Conservation (phyloP, 2,329 filamentous ascomycete genomes). For the Fusarium continuum region DNA sequence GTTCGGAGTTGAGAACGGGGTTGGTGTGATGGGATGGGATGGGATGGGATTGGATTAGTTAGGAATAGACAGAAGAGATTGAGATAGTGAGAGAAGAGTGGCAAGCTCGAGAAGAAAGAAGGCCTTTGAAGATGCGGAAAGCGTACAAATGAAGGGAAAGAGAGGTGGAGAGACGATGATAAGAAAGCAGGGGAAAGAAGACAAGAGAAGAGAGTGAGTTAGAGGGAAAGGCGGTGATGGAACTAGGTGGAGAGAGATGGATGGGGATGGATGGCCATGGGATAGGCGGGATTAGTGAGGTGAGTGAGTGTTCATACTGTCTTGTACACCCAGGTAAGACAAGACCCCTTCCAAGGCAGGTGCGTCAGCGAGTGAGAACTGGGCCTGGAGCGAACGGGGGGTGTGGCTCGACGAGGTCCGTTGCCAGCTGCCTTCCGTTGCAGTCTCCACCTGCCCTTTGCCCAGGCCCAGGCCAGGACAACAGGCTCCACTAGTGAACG, state of each 20-base stretch:
- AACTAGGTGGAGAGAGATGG: slow-evolving; percentile 48
- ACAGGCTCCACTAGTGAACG: slow-evolving; percentile 3
- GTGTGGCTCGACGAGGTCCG: slow-evolving; percentile 22
- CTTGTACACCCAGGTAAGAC: slow-evolving; percentile 13
- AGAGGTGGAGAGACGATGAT: slow-evolving; percentile 47
- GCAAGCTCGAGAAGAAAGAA: slow-evolving; percentile 51
- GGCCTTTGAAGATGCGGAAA: slow-evolving; percentile 47
- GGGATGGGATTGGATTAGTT: slow-evolving; percentile 19
- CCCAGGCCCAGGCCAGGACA: slow-evolving; percentile 5
- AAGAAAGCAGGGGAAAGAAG: slow-evolving; percentile 47
- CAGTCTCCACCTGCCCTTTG: not conserved
- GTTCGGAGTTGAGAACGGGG: slow-evolving; percentile 32
- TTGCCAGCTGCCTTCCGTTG: slow-evolving; percentile 1
- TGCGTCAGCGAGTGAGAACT: slow-evolving; percentile 20
- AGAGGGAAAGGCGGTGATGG: slow-evolving; percentile 50
- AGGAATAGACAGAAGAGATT: slow-evolving; percentile 33
- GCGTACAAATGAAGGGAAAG: slow-evolving; percentile 47
- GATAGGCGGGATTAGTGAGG: slow-evolving; percentile 41
- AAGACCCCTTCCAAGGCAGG: slow-evolving; percentile 28
- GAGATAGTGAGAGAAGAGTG: slow-evolving; percentile 39
- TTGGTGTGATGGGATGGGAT: slow-evolving; percentile 9
- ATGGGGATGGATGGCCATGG: slow-evolving; percentile 47
- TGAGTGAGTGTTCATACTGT: slow-evolving; percentile 37
- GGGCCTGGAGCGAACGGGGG: slow-evolving; percentile 27
- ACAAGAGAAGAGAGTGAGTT: slow-evolving; percentile 48